A percentile compares a stretch with the other conserved stretches of the same genome.
Conservation (phyloP, 2,329 filamentous ascomycete species). For the Aspergillus udagawae region DNA sequence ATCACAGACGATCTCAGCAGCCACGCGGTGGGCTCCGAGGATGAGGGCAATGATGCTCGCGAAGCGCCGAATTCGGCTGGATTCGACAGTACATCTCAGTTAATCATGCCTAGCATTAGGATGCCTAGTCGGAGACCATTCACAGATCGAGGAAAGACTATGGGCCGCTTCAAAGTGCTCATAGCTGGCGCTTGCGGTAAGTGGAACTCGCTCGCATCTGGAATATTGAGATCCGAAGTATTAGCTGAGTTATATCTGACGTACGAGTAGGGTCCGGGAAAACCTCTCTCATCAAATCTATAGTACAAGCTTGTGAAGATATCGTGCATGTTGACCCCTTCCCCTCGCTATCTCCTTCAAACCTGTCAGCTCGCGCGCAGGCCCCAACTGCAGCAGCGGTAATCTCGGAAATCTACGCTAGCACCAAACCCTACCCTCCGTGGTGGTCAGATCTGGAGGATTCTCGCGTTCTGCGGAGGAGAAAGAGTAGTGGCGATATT, state of each 20-base stretch:
- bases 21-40: conserved; percentile 52
- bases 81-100: conserved; percentile 54
- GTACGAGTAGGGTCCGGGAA: conserved; percentile 68
- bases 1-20: conserved; percentile 53
- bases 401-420: conserved; percentile 69
- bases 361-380: conserved; percentile 16
- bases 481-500: conserved; percentile 69
- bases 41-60: conserved; percentile 48
- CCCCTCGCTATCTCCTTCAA: conserved; percentile 18
- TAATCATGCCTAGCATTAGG: conserved; percentile 96
- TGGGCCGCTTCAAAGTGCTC: conserved; percentile 86
- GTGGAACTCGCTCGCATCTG: conserved; percentile 7
- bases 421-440: conserved; percentile 76
- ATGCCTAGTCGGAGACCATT: conserved; percentile 89
- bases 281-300: conserved; percentile 81
- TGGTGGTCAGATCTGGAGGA: conserved; percentile 85
- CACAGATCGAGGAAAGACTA: conserved; percentile 74
- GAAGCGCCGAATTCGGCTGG: conserved; percentile 23
- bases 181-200: conserved; percentile 74
- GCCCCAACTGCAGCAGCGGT: conserved; percentile 17
- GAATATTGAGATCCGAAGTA: neutral
- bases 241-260: neutral
- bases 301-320: conserved; percentile 81
- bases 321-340: conserved; percentile 86
- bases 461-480: conserved; percentile 54